phyloP scores from a whole-genome alignment of 257 asterid species.

The Mitragyna speciosa region DNA sequence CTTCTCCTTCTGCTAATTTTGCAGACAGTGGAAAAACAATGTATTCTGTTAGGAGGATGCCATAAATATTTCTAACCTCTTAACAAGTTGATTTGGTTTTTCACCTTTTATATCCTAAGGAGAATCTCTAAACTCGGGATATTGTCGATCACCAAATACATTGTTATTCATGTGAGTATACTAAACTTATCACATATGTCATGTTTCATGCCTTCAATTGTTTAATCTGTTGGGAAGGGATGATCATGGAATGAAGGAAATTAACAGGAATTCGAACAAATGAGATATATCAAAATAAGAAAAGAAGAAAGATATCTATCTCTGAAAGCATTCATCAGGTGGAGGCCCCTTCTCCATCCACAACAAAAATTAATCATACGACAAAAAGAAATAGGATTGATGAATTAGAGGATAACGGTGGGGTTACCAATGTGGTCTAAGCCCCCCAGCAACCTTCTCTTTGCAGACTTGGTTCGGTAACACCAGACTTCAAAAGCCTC shows the following conservation, averaged over 20 bases:
- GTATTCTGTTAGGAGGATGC: neutral
- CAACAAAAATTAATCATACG: neutral
- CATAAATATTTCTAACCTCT: neutral
- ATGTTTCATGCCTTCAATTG: neutral
- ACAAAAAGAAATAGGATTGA: neutral
- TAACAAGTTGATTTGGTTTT: neutral
- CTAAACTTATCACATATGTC: neutral
- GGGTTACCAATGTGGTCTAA: slow-evolving; percentile 32
- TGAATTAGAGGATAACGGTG: slow-evolving; percentile 38
- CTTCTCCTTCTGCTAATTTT: neutral
- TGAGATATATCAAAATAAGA: neutral
- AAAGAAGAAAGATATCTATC: neutral
- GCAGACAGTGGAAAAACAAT: neutral
- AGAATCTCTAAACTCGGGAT: neutral
- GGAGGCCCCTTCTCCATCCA: slow-evolving; percentile 4
- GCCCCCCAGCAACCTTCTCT: slow-evolving; percentile 60
- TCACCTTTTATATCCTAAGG: neutral
- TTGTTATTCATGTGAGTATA: neutral
- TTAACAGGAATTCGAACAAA: neutral
- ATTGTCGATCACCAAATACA: neutral
- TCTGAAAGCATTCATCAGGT: neutral
- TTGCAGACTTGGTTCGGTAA: slow-evolving; percentile 73
- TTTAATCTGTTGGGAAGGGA: neutral
- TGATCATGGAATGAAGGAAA: neutral
- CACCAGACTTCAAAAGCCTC: slow-evolving; percentile 92